Evolutionary conservation across 495 filamentous ascomycete genomes (phyloP).

Genomic region (Amniculicola lignicola): DNA sequence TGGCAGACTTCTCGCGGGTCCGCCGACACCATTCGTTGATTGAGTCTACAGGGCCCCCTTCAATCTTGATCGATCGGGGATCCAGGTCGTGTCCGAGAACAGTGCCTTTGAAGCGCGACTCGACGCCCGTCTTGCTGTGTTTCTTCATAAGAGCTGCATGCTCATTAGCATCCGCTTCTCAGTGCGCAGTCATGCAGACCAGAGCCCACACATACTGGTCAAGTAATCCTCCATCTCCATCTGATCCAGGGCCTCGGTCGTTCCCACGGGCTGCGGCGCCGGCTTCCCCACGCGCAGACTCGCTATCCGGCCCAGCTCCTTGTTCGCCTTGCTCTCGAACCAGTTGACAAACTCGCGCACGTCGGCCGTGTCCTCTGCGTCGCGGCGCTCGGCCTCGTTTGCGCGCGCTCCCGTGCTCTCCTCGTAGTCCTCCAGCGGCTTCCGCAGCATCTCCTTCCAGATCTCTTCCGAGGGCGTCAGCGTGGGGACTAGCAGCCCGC

Average conservation of each 20-base stretch:
- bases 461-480: constrained; percentile 56
- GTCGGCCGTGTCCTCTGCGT: constrained; percentile 69
- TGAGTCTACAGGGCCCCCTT: constrained; percentile 65
- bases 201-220: constrained; percentile 46
- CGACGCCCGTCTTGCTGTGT: constrained; percentile 77
- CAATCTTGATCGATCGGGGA: constrained; percentile 63
- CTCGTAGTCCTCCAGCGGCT: constrained; percentile 36
- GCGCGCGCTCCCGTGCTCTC: constrained; percentile 26
- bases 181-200: background rate
- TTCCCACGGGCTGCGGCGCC: constrained; percentile 27
- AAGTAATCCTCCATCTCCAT: constrained; percentile 69
- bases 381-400: constrained; percentile 40
- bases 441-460: constrained; percentile 44
- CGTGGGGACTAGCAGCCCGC: constrained; percentile 65
- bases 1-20: constrained; percentile 21
- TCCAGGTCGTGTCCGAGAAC: constrained; percentile 68
- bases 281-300: constrained; percentile 47
- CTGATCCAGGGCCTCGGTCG: constrained; percentile 48
- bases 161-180: constrained; percentile 11
- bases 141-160: constrained; percentile 65
- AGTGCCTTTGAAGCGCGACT: constrained; percentile 75
- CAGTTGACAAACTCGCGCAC: constrained; percentile 70
- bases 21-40: constrained; percentile 60
- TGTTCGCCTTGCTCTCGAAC: constrained; percentile 64
- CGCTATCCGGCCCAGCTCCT: constrained; percentile 69